Percentiles rank a stretch among this genome's conserved stretches.
phyloP scores from a whole-genome alignment of 2,329 filamentous ascomycete genomes.

The Colletotrichum caudatum region DNA sequence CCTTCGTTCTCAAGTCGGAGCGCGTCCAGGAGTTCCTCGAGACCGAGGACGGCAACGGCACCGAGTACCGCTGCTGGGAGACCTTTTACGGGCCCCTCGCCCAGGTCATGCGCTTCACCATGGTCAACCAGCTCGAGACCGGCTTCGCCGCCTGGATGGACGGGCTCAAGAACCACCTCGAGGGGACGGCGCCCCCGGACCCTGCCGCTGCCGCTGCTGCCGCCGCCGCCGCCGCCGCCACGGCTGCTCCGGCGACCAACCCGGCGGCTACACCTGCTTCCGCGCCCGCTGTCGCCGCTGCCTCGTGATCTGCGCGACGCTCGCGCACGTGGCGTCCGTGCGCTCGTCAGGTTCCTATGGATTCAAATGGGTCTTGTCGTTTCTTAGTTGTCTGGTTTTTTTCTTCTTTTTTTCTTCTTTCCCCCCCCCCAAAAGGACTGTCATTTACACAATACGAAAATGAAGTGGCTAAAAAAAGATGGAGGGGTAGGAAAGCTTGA shows the following conservation, averaged over 20 bases:
- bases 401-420: neutral
- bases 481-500: neutral
- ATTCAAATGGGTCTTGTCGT: neutral
- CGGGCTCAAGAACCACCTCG: constrained; percentile 53
- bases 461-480: neutral
- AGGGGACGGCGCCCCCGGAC: constrained; percentile 38
- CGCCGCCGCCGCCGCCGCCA: constrained; percentile 2
- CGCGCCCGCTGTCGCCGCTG: constrained; percentile 26
- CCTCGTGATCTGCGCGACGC: constrained; percentile 17
- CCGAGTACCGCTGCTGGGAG: constrained; percentile 58
- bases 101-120: constrained; percentile 49
- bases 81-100: constrained; percentile 58
- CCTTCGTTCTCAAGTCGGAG: constrained; percentile 53
- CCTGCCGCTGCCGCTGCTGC: neutral
- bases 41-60: constrained; percentile 46
- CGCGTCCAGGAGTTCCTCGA: constrained; percentile 58
- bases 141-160: constrained; percentile 55
- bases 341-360: neutral
- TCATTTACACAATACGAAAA: neutral
- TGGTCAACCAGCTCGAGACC: constrained; percentile 49
- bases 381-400: neutral
- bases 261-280: constrained; percentile 12
- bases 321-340: too few relatives aligned
- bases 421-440: neutral
- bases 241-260: neutral